Evolutionary conservation across 1,284 basidiomycete species (phyloP).

Genomic region (Kalmanozyma brasiliensis): DNA sequence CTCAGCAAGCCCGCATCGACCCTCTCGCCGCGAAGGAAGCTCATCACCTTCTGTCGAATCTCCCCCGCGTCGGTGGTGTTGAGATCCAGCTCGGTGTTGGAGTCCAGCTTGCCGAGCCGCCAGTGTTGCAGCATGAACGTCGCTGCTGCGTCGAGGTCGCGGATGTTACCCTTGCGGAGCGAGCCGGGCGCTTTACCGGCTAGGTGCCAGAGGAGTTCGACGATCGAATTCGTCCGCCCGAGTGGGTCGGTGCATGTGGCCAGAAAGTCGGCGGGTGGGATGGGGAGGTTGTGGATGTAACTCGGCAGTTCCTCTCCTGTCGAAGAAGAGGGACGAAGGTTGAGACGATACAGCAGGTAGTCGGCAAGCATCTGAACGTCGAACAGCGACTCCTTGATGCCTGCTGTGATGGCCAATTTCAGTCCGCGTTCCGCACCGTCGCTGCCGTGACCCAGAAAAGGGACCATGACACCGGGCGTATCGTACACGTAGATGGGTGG

Average conservation of each 20-base stretch:
- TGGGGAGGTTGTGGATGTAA: slow-evolving; percentile 34
- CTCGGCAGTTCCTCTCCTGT: slow-evolving; percentile 1
- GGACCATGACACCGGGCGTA: slow-evolving; percentile 95
- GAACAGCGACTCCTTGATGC: slow-evolving; percentile 92
- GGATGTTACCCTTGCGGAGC: slow-evolving; percentile 47
- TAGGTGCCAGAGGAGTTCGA: slow-evolving; percentile 40
- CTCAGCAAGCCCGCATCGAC: not conserved
- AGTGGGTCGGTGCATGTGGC: slow-evolving; percentile 19
- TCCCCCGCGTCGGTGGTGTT: slow-evolving; percentile 20
- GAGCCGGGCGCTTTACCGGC: slow-evolving; percentile 61
- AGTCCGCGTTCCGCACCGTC: slow-evolving; percentile 88
- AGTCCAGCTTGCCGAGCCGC: slow-evolving; percentile 52
- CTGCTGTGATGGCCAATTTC: slow-evolving; percentile 92
- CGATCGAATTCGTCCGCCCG: slow-evolving; percentile 54
- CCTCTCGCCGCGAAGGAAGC: slow-evolving; percentile 7
- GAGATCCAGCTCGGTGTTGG: slow-evolving; percentile 59
- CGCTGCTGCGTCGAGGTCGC: slow-evolving; percentile 58
- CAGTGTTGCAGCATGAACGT: slow-evolving; percentile 60
- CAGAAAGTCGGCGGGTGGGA: slow-evolving; percentile 16
- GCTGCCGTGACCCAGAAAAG: slow-evolving; percentile 87
- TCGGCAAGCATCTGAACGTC: slow-evolving; percentile 84
- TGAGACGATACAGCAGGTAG: slow-evolving; percentile 88
- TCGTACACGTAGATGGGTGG: slow-evolving; percentile 93
- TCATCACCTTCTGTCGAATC: not conserved
- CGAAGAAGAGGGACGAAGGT: slow-evolving; percentile 70